phyloP scores from a whole-genome alignment of 108 stramenopile genomes.

The Nitzschia inconspicua region DNA sequence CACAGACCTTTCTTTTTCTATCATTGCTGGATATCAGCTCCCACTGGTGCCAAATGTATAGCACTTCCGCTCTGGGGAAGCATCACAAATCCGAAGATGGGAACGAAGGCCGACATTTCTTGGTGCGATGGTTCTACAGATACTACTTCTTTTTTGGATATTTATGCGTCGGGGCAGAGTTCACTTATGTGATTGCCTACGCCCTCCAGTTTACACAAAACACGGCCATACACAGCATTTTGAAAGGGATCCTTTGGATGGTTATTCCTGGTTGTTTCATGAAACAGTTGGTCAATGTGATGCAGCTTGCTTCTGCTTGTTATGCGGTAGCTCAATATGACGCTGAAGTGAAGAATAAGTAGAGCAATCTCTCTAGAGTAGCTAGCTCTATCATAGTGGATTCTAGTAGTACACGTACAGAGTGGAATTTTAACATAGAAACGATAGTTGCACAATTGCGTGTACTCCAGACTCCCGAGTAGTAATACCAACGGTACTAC shows the following conservation, averaged over 20 bases:
- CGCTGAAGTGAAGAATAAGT: conserved; percentile 40
- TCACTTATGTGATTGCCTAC: conserved; percentile 72
- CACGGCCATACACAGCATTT: conserved; percentile 19
- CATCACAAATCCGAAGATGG: conserved; percentile 95
- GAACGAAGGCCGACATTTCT: conserved; percentile 75
- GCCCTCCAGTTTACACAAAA: conserved; percentile 26
- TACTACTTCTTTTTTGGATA: conserved; percentile 94
- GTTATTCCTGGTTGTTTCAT: conserved; percentile 69
- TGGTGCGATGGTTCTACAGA: conserved; percentile 91
- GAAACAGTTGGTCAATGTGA: conserved; percentile 86
- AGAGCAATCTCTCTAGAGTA: too few relatives aligned
- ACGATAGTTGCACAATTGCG: too few relatives aligned
- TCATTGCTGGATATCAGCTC: conserved; percentile 73
- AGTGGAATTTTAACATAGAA: too few relatives aligned
- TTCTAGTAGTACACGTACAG: too few relatives aligned
- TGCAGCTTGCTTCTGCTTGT: conserved; percentile 79
- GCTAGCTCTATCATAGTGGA: too few relatives aligned
- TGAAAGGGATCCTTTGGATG: conserved; percentile 31
- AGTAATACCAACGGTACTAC: too few relatives aligned
- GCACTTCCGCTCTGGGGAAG: conserved; percentile 42
- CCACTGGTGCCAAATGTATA: conserved; percentile 97
- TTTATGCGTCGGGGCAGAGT: conserved; percentile 94
- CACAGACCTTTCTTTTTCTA: conserved; percentile 44
- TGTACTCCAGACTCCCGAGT: too few relatives aligned
- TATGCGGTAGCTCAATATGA: conserved; percentile 78